Percentiles rank a stretch among this genome's conserved stretches.
Conservation (phyloP, 2,329 filamentous ascomycete species). For the Xylariales sp. region DNA sequence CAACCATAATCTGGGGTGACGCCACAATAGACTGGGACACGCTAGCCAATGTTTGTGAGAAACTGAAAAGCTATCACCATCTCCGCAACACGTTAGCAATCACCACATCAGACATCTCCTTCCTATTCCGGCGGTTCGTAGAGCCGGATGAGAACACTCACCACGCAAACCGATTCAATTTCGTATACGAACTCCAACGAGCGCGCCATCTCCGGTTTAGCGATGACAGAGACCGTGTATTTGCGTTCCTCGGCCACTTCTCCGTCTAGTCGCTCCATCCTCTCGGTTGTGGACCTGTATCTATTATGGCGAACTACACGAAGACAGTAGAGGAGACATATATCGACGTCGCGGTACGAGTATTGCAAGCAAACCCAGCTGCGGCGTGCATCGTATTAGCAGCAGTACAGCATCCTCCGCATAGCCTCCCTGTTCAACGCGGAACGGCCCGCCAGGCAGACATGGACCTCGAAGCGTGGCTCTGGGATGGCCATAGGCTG, state of each 20-base stretch:
- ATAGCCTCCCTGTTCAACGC: too few relatives aligned
- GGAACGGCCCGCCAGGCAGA: too few relatives aligned
- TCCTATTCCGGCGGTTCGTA: constrained; percentile 20
- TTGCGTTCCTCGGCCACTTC: constrained; percentile 21
- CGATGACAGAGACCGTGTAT: constrained; percentile 19
- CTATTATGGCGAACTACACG: too few relatives aligned
- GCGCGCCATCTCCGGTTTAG: constrained; percentile 3
- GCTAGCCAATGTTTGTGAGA: constrained; percentile 4
- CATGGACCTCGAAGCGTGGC: too few relatives aligned
- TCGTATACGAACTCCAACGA: constrained; percentile 18
- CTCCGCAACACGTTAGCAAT: background rate
- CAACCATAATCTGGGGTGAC: constrained; percentile 9
- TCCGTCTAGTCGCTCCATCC: background rate
- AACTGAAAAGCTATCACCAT: constrained; percentile 8
- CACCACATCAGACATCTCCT: constrained; percentile 2
- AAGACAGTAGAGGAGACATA: too few relatives aligned
- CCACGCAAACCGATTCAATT: constrained; percentile 18
- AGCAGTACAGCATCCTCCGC: too few relatives aligned
- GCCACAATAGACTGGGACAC: constrained; percentile 5
- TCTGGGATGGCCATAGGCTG: too few relatives aligned
- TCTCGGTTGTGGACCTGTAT: too few relatives aligned
- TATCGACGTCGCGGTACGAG: too few relatives aligned
- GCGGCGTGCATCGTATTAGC: too few relatives aligned
- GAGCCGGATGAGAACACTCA: constrained; percentile 6
- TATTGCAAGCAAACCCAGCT: too few relatives aligned